Conservation (phyloP, 179 eudicot genomes). For the Actinidia chinensis region DNA sequence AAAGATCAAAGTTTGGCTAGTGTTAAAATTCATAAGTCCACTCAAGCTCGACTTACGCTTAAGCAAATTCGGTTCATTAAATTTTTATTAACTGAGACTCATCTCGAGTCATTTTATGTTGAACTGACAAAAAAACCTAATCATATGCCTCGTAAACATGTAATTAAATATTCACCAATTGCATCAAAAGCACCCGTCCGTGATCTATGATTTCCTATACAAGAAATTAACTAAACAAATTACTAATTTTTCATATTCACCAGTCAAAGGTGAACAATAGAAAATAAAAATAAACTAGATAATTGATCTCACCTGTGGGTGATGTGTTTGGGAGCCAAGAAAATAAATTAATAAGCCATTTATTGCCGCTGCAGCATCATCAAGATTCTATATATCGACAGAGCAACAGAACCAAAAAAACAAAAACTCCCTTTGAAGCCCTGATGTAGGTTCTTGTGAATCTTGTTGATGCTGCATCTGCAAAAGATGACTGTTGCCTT, state of each 20-base stretch:
- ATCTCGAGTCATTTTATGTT: too few species aligned
- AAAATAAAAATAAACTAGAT: too few species aligned
- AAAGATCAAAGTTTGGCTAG: too few species aligned
- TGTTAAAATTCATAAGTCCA: too few species aligned
- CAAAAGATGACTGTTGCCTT: background rate
- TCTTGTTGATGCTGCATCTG: conserved; percentile 15
- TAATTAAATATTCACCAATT: background rate
- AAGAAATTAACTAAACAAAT: background rate
- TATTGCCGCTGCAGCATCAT: conserved; percentile 18
- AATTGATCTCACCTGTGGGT: background rate
- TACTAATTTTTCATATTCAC: background rate
- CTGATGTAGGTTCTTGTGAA: background rate
- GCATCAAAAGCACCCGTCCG: conserved; percentile 1
- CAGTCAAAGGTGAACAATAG: background rate
- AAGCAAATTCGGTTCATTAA: too few species aligned
- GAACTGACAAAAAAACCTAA: too few species aligned
- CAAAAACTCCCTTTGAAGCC: background rate
- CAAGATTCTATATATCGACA: conserved; percentile 2
- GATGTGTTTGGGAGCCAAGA: background rate
- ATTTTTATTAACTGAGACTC: too few species aligned
- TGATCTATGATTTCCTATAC: background rate
- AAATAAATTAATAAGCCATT: background rate
- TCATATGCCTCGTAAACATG: too few species aligned
- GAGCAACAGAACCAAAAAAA: background rate
- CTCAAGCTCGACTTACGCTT: too few species aligned